Evolutionary conservation across 495 filamentous ascomycete species (phyloP), one percentile per base, ranked within the genome.

Genomic region (Xylaria bambusicola): DNA sequence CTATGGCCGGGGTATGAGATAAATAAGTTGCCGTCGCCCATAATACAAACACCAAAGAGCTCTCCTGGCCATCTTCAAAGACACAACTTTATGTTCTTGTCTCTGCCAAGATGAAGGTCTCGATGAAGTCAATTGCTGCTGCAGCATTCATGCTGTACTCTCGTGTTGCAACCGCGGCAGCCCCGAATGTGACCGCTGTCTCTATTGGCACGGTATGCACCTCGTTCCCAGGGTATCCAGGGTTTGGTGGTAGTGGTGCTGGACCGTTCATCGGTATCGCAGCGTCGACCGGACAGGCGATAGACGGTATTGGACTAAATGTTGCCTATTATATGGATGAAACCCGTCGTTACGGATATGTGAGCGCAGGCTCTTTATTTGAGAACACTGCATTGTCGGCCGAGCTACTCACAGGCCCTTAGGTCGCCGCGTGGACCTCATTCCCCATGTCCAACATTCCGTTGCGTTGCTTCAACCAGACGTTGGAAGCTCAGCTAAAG

Each of bases 271-370:
- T 56, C 38, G 52, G n/a, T 1, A 26, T 56, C 12, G 52, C 52
- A 26, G 52, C 41, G 6, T 56, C 52, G 17, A 56, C 52, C n/a
- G 52, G 52, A 23, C 17, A 3, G 7, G 42, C 9, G 12, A 40
- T 56, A 13, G 52, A 56, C 52, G 52, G 52, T 6, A 56, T 56
- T 23, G 52, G 17, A 2, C 13, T 56, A 40, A 44, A 56, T 6
- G 52, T 26, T 10, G 40, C 24, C 7, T 56, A 56, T 40, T 56
- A 45, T 5, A 40, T 56, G 17, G 52, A 56, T 12, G 42, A 29
- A 7, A 24, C 24, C 17, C 38, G 8, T 24, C 52, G 21, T 6
- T 56, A 46, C 26, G 52, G 52, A 21, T 46, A 56, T 15, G 52
- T 56, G 42, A 56, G 52, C 17, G 13, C 40, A 31, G 24, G 13